Base-by-base conservation (phyloP, 108 stramenopile species). In the Cyclotella cryptica region DNA sequence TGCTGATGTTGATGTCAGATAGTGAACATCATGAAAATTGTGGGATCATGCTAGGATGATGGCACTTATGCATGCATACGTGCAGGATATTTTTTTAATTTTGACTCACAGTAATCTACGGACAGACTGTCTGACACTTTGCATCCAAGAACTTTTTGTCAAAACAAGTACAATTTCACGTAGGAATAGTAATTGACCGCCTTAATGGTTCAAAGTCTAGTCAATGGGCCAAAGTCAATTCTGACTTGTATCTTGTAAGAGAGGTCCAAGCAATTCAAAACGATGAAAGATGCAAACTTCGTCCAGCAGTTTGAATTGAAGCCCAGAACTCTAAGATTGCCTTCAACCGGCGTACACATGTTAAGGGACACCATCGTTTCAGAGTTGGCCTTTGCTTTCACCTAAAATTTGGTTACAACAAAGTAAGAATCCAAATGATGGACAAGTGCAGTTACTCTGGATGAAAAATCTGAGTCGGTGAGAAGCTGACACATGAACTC, bases 211-310 rank as follows among this genome's bases (percentile, higher is more conserved):
- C n/a, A n/a, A n/a, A n/a, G n/a, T n/a, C n/a, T n/a, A n/a, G n/a
- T n/a, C n/a, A n/a, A n/a, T n/a, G n/a, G n/a, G n/a, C n/a, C n/a
- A n/a, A n/a, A n/a, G n/a, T n/a, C n/a, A n/a, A n/a, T n/a, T n/a
- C n/a, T n/a, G n/a, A n/a, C n/a, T n/a, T n/a, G n/a, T n/a, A 69
- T 95, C 86, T 58, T 92, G 84, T n/a, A 95, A 74, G 67, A 92
- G 67, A 39, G 87, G 87, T 1, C 93, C 91, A 10, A 63, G 77
- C 41, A 92, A 68, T 59, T 87, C 67, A 62, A 93, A 92, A 45
- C 79, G 80, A 79, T 95, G 92, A 68, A 87, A 91, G 30, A 93
- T 64, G 92, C 94, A 95, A 28, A 93, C 88, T 44, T 90, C 89
- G 52, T 87, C 87, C 2, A 86, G 84, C 17, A 95, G 62, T 66